Base-by-base conservation (phyloP, 257 asterid species). In the Capsicum pubescens region DNA sequence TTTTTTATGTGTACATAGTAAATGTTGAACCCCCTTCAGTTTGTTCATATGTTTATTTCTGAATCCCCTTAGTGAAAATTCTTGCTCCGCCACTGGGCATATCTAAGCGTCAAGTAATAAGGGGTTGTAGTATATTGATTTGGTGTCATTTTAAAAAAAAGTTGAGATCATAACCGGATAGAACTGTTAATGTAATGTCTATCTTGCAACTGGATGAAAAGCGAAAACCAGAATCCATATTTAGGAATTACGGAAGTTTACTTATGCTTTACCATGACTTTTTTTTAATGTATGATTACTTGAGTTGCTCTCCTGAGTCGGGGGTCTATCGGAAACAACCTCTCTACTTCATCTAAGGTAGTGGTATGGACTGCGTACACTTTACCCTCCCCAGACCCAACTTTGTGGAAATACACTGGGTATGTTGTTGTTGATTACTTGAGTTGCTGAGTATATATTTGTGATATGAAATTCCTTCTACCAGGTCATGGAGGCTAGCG, bases 401-500 rank as follows among this genome's bases (percentile, higher is more conserved):
- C 32, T 26, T 26, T 26, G 32, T 26, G 32, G 32, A 26, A 26
- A 26, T 26, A 26, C 32, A 26, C 32, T 26, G 32, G 32, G 32
- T 26, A 26, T 26, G 32, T 26, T 26, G 32, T 26, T 26, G 32
- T 26, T 26, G 32, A 26, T 26, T 26, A 26, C 5, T 48, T 52
- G 81, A 0, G 19, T 39, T 76, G 80, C 61, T 21, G 9, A 76
- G 61, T 8, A 66, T 44, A 8, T 5, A 13, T 10, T 1, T 19
- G 14, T 81, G 59, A 81, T 1, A 44, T 79, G 67, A 35, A 72
- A 35, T 59, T 56, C 59, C n/a, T 21, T 57, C 56, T 84, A 72
- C 6, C 96, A 95, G 98, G 98, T 95, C 80, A 90, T 95, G 87
- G 93, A 91, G 90, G 88, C 98, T 83, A 93, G 98, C 84, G 89